Evolutionary conservation across 352 stramenopile genomes (phyloP), one percentile per base, ranked within the genome.

Genomic region (Phytophthora megakarya): DNA sequence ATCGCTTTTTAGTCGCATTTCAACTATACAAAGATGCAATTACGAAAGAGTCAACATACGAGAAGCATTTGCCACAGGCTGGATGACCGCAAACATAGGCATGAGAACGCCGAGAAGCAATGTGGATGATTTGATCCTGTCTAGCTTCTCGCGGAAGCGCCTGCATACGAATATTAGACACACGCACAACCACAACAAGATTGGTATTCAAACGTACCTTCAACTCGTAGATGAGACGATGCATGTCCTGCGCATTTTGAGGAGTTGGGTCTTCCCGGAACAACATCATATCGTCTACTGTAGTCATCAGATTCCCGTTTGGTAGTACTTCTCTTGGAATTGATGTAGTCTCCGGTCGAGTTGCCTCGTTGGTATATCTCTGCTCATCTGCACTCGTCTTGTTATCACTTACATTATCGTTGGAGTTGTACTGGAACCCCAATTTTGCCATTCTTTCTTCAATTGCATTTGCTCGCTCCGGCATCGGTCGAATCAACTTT

Each of bases 171-270:
- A 10, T 8, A 19, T 53, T 38, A 73, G 39, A 25, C 19, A 26
- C 12, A 32, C 7, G 3, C 10, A 25, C 26, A 33, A 12, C 8
- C 16, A 44, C 10, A 21, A 25, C 3, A 23, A 19, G 28, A 28
- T 3, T 23, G 25, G 26, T 40, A 28, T 52, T 16, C 13, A 21
- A 2, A 12, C 15, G 12, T 25, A 78, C 76, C 71, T 90, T 90
- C 1, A 90, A 67, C 42, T 89, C 77, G 47, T 90, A 90, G 46
- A 88, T 77, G n/a, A 86, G 67, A 8, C 62, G 68, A 55, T 85
- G 74, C 7, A 89, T 55, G 54, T 88, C 73, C 49, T 86, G 81
- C 1, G 72, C 46, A 12, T 62, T 75, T 23, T 62, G 70, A 45
- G 47, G n/a, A 16, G 25, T 59, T 42, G 52, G 40, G 0, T 60